These are phyloP conservation scores for Emergomyces orientalis DNA, from an alignment of 2,329 filamentous ascomycete species.

Conservation along the genomic window DNA sequence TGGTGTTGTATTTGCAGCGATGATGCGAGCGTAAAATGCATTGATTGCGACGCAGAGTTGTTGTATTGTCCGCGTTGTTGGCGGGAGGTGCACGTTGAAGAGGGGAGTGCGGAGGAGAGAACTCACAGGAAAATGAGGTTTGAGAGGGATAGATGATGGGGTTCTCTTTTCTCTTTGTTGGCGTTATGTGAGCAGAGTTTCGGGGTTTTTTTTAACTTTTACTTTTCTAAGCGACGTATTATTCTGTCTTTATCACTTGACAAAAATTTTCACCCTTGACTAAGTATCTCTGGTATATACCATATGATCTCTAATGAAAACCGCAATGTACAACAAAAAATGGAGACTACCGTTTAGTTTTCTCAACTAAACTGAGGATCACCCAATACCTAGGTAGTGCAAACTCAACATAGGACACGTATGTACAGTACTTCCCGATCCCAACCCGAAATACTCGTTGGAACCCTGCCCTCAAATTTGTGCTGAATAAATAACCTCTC, in stretches of 20 bases:
- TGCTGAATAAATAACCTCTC: background rate
- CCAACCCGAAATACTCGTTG: background rate
- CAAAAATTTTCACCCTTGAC: no score
- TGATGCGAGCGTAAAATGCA: slow-evolving; percentile 62
- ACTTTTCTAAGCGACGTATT: background rate
- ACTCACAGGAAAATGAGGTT: slow-evolving; percentile 59
- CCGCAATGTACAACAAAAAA: background rate
- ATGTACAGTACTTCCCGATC: background rate
- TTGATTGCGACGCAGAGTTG: slow-evolving; percentile 57
- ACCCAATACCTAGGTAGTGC: background rate
- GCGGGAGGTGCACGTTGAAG: slow-evolving; percentile 68
- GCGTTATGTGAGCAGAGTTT: background rate
- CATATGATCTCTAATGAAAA: background rate
- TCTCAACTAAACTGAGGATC: background rate
- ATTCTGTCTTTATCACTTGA: background rate
- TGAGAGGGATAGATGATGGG: slow-evolving; percentile 7
- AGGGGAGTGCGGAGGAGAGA: slow-evolving; percentile 60
- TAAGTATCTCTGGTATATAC: background rate
- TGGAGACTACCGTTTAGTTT: background rate
- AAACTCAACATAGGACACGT: background rate
- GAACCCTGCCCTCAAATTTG: background rate
- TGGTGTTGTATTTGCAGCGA: slow-evolving; percentile 81
- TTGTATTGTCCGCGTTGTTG: slow-evolving; percentile 72
- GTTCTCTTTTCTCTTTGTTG: background rate
- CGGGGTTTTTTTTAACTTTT: background rate